Percentiles rank a stretch among this genome's conserved stretches.
These are phyloP conservation scores for Rhododendron williamsianum DNA, from an alignment of 148 eudicot genomes.

Conservation along the genomic window DNA sequence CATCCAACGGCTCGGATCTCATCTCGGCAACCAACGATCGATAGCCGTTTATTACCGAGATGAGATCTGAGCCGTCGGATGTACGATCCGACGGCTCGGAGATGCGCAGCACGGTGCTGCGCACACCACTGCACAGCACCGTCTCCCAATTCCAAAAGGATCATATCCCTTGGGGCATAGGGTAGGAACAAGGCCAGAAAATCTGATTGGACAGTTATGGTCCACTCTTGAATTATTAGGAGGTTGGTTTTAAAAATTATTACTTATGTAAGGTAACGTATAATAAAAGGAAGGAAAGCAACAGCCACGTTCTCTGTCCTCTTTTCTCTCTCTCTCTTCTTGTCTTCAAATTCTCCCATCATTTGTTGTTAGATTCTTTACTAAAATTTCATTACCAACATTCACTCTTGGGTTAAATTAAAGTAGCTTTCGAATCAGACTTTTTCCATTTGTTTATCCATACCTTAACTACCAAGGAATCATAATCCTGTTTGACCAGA, in stretches of 20 bases:
- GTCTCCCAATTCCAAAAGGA: too few species aligned
- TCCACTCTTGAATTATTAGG: neutral
- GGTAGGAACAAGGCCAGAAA: neutral
- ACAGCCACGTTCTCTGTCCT: constrained; percentile 6
- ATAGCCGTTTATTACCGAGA: too few species aligned
- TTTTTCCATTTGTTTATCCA: neutral
- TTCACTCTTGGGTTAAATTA: neutral
- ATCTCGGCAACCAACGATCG: too few species aligned
- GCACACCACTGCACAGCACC: too few species aligned
- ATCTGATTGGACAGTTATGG: neutral
- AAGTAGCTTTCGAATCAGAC: neutral
- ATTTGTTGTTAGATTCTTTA: neutral
- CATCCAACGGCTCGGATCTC: too few species aligned
- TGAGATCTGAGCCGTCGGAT: too few species aligned
- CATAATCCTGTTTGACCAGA: neutral
- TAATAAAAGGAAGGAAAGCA: constrained; percentile 3
- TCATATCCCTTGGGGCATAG: neutral
- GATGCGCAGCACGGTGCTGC: accelerated
- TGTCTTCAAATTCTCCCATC: neutral
- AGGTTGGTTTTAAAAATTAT: neutral
- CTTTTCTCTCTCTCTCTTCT: neutral
- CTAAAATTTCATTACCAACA: neutral
- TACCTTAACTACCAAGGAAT: neutral
- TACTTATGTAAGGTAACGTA: neutral
- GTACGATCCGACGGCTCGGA: accelerated